These are phyloP conservation scores for Sporothrix euskadiensis DNA, from an alignment of 2,329 filamentous ascomycete species.

Conservation along the genomic window DNA sequence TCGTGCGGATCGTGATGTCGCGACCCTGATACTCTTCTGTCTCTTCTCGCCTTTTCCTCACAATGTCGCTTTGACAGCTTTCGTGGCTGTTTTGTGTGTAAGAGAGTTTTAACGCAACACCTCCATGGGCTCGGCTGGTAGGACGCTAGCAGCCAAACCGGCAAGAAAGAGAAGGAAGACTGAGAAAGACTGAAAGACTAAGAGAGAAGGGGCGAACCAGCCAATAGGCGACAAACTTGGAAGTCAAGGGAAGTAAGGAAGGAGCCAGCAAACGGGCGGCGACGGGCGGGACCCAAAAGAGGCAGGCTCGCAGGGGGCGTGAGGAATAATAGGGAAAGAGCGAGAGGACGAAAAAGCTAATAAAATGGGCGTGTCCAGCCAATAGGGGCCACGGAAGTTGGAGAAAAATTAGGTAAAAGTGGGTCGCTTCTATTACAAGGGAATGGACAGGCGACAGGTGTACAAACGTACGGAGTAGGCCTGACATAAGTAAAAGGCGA, in stretches of 20 bases:
- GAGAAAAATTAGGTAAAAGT: slow-evolving; percentile 8
- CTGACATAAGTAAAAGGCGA: not conserved
- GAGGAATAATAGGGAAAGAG: not conserved
- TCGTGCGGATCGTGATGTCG: not conserved
- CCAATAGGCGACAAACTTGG: not conserved
- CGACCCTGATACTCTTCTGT: no score
- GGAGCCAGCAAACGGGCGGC: slow-evolving; percentile 22
- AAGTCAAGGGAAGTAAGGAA: slow-evolving; percentile 3
- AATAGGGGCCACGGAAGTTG: not conserved
- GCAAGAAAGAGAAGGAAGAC: slow-evolving; percentile 8
- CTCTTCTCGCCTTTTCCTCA: no score
- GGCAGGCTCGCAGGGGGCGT: not conserved
- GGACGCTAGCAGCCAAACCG: slow-evolving; percentile 19
- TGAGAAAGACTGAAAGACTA: no score
- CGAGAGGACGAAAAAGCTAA: not conserved
- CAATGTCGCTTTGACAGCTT: slow-evolving; percentile 9
- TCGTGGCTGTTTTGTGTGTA: slow-evolving; percentile 30
- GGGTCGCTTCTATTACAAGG: slow-evolving; percentile 7
- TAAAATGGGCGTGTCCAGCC: slow-evolving; percentile 13
- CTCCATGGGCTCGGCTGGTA: slow-evolving; percentile 5
- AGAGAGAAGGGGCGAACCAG: not conserved
- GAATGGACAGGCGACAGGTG: not conserved
- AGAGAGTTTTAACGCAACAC: slow-evolving; percentile 28
- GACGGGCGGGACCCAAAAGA: not conserved
- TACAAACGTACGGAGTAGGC: not conserved